These are phyloP conservation scores for Serendipita sp. DNA, from an alignment of 1,284 basidiomycete species.

Conservation along the genomic window DNA sequence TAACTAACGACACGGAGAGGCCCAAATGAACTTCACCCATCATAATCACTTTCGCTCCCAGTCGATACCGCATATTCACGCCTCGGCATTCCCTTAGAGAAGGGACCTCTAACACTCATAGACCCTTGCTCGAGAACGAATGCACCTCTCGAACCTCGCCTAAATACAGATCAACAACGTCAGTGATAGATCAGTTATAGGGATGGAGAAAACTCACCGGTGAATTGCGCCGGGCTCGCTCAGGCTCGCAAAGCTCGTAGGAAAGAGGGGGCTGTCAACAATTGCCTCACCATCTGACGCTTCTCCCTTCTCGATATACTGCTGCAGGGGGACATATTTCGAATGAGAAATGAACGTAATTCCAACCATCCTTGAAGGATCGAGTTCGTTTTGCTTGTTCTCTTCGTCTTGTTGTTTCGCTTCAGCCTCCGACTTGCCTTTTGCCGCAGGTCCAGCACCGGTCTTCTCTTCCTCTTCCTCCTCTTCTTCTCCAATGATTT, in stretches of 20 bases:
- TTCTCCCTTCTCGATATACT: not conserved
- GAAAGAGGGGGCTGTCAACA: constrained; percentile 1
- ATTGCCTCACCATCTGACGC: constrained; percentile 1
- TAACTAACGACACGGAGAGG: no score
- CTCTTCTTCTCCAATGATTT: constrained; percentile 19
- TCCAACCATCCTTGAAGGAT: not conserved
- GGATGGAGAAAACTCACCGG: not conserved
- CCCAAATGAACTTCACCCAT: not conserved
- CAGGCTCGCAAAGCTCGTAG: not conserved
- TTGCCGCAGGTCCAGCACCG: constrained; percentile 11
- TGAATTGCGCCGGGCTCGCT: not conserved
- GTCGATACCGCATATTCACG: constrained; percentile 5
- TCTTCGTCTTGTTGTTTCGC: not conserved
- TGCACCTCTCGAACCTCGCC: not conserved
- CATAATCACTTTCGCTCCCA: constrained; percentile 3
- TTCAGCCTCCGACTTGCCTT: not conserved
- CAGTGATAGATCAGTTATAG: not conserved
- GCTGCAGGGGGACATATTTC: not conserved
- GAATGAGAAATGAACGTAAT: constrained; percentile 1
- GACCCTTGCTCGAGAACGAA: constrained; percentile 3
- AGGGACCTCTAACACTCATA: constrained; percentile 2
- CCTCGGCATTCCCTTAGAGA: not conserved
- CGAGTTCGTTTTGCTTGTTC: not conserved
- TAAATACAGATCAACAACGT: not conserved
- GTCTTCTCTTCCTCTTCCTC: constrained; percentile 18